Base-by-base conservation (phyloP, 2,329 filamentous ascomycete genomes). In the Verticillium tricorpus region DNA sequence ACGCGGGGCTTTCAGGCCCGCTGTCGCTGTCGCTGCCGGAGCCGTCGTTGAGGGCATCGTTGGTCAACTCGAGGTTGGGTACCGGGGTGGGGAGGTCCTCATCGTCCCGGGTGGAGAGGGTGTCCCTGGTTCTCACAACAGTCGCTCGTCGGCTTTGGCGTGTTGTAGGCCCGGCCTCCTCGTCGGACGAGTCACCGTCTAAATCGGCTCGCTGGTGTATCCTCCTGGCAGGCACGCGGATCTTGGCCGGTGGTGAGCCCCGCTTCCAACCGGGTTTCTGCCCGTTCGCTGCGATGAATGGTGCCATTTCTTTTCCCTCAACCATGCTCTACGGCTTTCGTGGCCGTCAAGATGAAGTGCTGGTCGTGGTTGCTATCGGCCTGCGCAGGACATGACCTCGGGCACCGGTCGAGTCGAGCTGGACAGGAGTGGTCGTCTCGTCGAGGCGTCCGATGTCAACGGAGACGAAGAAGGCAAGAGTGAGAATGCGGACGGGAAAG, bases 1-100 rank as follows among this genome's bases (percentile, higher is more conserved):
- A 54, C 37, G 59, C 32, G 40, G 62, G 57, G 17, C 37, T 58
- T 14, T 62, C 60, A 25, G 62, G 63, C 37, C 64, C 57, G 37
- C 57, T 58, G 22, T 58, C 63, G 57, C 63, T 64, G 40, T 62
- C 63, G 59, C 63, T 64, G 40, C 58, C 45, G 4, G 62, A 65
- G 7, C 62, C 50, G 12, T 65, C 60, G 22, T 56, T 34, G 8
- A 59, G 40, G 11, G 50, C 52, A 17, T 65, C 59, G 31, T 37
- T 35, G 4, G 28, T 19, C 31, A 56, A 45, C 40, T 31, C 25
- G n/a, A 52, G 11, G 9, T 52, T 19, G 45, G 45, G 45, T 14
- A 52, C 45, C 58, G 15, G 58, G 50, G 11, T 56, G 39, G 19
- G 31, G 17, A 50, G 25, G 25, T 17, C 39, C 19, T 14, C 57